Evolutionary conservation across 2,329 filamentous ascomycete genomes (phyloP).

Genomic region (Ophiostoma australiae): DNA sequence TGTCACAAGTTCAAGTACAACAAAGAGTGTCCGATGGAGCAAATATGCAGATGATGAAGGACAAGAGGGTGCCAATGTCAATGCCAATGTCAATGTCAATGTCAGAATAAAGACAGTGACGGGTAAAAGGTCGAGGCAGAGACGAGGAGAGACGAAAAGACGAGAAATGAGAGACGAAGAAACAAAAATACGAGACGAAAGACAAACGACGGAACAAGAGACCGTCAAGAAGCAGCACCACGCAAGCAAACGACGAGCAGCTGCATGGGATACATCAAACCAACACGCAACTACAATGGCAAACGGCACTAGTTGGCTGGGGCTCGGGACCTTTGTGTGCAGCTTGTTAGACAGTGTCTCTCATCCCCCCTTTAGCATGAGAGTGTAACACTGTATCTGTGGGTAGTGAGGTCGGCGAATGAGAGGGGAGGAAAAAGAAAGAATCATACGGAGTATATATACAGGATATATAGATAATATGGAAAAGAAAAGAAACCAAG

Average conservation of each 20-base stretch:
- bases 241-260: background rate
- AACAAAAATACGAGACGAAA: background rate
- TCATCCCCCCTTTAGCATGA: background rate
- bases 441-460: background rate
- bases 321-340: constrained; percentile 3
- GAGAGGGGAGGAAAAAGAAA: background rate
- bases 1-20: background rate
- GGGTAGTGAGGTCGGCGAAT: background rate
- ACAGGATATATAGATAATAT: background rate
- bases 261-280: constrained; percentile 10
- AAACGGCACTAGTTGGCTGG: constrained; percentile 2
- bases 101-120: background rate
- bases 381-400: constrained; percentile 11
- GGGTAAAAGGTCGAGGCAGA: background rate
- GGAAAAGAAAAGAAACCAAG: background rate
- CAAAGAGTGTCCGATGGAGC: background rate
- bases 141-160: constrained; percentile 9
- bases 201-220: background rate
- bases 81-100: background rate
- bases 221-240: constrained; percentile 2
- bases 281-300: background rate
- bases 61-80: background rate
- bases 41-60: constrained; percentile 3
- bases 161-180: background rate
- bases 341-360: constrained; percentile 12